Evolutionary conservation across 2,329 filamentous ascomycete species (phyloP).

Genomic region (Fusarium nygamai): DNA sequence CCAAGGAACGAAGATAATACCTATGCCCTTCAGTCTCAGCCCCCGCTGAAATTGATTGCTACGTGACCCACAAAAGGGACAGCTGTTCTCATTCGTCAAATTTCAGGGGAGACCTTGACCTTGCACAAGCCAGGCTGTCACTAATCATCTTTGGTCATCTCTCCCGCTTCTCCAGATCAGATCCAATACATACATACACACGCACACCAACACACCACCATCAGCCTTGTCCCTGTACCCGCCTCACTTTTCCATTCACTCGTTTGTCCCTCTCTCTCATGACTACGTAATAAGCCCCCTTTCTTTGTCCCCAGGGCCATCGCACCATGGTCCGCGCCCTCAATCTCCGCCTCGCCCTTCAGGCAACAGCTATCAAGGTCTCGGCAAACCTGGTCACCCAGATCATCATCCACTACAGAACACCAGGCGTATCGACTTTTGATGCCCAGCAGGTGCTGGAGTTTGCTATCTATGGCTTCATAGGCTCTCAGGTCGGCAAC

Average conservation of each 20-base stretch:
- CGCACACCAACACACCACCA: not conserved
- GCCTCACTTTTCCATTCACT: not conserved
- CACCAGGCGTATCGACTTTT: constrained; percentile 33
- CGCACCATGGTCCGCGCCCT: constrained; percentile 41
- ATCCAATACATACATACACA: constrained; percentile 8
- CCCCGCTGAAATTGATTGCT: not conserved
- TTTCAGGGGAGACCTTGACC: constrained; percentile 5
- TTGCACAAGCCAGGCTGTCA: constrained; percentile 37
- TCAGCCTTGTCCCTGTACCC: constrained; percentile 1
- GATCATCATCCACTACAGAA: constrained; percentile 33
- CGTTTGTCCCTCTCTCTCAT: not conserved
- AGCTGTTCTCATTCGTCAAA: constrained; percentile 31
- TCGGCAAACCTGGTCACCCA: constrained; percentile 47
- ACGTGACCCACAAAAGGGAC: constrained; percentile 32
- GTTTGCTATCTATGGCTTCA: constrained; percentile 49
- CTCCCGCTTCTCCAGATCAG: constrained; percentile 9
- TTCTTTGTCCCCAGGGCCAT: not conserved
- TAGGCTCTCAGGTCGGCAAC: constrained; percentile 51
- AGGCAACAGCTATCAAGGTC: constrained; percentile 46
- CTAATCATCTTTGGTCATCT: constrained; percentile 14
- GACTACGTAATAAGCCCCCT: constrained; percentile 6
- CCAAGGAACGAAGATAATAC: constrained; percentile 3
- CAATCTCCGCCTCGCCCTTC: constrained; percentile 43
- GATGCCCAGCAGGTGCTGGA: constrained; percentile 50
- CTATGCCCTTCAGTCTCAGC: not conserved